Evolutionary conservation across 345 rosid species (phyloP).

Genomic region (Eucalyptus erythrocorys): DNA sequence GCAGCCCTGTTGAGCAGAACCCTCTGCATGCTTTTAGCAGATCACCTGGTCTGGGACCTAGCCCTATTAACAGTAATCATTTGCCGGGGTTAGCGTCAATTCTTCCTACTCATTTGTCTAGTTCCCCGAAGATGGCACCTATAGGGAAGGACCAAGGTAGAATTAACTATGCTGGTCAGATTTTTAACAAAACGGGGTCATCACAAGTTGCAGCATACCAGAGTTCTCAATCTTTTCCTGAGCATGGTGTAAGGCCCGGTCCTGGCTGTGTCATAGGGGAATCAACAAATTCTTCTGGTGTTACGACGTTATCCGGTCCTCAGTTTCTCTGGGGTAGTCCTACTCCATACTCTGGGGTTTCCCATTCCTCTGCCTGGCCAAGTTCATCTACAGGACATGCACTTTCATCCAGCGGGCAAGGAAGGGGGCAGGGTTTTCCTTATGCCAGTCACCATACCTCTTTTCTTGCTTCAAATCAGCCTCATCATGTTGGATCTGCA

Average conservation of each 20-base stretch:
- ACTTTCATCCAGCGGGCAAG: conserved; percentile 35
- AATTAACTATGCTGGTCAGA: conserved; percentile 35
- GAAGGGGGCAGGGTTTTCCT: conserved; percentile 33
- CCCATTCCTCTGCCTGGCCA: conserved; percentile 58
- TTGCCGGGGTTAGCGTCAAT: conserved; percentile 80
- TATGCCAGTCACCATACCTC: conserved; percentile 28
- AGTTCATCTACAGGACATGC: conserved; percentile 44
- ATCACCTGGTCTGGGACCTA: conserved; percentile 53
- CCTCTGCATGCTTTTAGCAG: conserved; percentile 51
- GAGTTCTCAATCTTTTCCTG: conserved; percentile 45
- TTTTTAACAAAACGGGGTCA: conserved; percentile 25
- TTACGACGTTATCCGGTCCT: conserved; percentile 69
- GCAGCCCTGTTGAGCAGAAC: conserved; percentile 58
- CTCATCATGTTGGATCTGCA: conserved; percentile 84
- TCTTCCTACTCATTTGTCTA: conserved; percentile 55
- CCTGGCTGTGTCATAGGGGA: conserved; percentile 33
- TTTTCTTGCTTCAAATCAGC: conserved; percentile 37
- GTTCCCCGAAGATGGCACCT: conserved; percentile 32
- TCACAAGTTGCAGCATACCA: conserved; percentile 35
- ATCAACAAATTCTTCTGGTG: conserved; percentile 46
- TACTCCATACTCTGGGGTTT: conserved; percentile 37
- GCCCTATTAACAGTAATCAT: conserved; percentile 42
- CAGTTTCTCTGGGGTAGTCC: conserved; percentile 97
- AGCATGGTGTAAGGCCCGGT: conserved; percentile 39
- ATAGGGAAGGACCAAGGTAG: conserved; percentile 72